Conservation (phyloP, 2,329 filamentous ascomycete genomes). For the Pseudogymnoascus sp. region DNA sequence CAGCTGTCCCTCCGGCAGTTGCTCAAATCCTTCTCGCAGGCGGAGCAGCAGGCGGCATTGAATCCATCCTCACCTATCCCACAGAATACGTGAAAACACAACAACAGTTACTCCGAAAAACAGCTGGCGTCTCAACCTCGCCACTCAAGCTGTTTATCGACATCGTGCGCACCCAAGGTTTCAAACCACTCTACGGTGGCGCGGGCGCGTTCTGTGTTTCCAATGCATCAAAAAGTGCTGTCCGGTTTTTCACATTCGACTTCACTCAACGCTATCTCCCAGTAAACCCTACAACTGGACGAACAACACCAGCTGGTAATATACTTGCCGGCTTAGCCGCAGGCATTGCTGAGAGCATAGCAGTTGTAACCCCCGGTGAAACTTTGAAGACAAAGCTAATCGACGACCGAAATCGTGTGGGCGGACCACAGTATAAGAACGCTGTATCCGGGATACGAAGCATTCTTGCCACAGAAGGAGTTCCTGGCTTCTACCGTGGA, state of each 20-base stretch:
- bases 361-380: constrained; percentile 24
- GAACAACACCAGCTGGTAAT: constrained; percentile 16
- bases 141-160: constrained; percentile 9
- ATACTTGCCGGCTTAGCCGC: constrained; percentile 20
- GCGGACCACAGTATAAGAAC: not conserved
- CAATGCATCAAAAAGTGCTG: constrained; percentile 17
- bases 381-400: constrained; percentile 24
- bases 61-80: constrained; percentile 6
- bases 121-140: not conserved
- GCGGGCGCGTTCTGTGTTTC: constrained; percentile 18
- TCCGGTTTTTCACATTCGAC: constrained; percentile 23
- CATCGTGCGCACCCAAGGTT: constrained; percentile 5
- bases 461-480: constrained; percentile 13
- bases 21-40: constrained; percentile 6
- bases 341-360: constrained; percentile 18
- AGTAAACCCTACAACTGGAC: not conserved
- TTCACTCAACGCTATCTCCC: constrained; percentile 14
- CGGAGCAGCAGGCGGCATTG: constrained; percentile 8
- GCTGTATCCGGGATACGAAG: constrained; percentile 1
- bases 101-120: constrained; percentile 13
- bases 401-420: constrained; percentile 18
- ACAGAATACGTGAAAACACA: constrained; percentile 14
- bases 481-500: constrained; percentile 18
- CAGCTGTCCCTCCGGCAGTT: not conserved
- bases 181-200: constrained; percentile 13